Percentiles rank a stretch among this genome's conserved stretches.
phyloP scores from a whole-genome alignment of 768 basidiomycete species.

The Tulasnella sp. region DNA sequence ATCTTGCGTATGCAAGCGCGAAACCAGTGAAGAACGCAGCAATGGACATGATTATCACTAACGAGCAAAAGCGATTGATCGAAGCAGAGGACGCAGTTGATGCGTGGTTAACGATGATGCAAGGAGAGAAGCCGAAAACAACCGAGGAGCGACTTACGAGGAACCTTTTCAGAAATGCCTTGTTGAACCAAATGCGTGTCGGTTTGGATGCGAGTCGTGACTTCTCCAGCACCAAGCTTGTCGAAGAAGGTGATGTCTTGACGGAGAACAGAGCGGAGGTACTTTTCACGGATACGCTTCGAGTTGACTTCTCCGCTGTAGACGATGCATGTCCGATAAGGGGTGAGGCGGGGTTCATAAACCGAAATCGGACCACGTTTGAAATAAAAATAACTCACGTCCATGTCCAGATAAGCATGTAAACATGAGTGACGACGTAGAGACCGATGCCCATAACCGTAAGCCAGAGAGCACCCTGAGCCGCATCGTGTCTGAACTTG shows the following conservation, averaged over 20 bases:
- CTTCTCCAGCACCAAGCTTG: slow-evolving; percentile 87
- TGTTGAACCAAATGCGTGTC: slow-evolving; percentile 89
- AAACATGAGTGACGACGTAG: slow-evolving; percentile 44
- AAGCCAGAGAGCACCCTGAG: slow-evolving; percentile 40
- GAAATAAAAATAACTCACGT: slow-evolving; percentile 39
- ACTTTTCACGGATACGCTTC: slow-evolving; percentile 44
- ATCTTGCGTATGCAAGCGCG: slow-evolving; percentile 56
- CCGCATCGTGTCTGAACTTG: slow-evolving; percentile 34
- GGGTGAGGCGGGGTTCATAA: slow-evolving; percentile 43
- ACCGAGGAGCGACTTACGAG: slow-evolving; percentile 44
- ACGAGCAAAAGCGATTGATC: background rate
- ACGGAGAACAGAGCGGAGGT: slow-evolving; percentile 50
- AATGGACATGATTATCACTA: slow-evolving; percentile 61
- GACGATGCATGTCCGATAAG: background rate
- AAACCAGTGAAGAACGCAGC: slow-evolving; percentile 80
- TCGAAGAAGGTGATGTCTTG: slow-evolving; percentile 92
- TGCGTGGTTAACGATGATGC: background rate
- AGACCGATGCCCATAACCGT: slow-evolving; percentile 47
- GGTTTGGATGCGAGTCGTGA: slow-evolving; percentile 91
- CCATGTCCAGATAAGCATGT: slow-evolving; percentile 49
- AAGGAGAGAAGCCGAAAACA: no score
- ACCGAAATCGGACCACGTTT: background rate
- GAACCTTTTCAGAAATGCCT: slow-evolving; percentile 90
- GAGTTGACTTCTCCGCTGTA: slow-evolving; percentile 49
- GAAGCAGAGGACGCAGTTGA: slow-evolving; percentile 15